Evolutionary conservation across 2,329 filamentous ascomycete species (phyloP).

Genomic region (Aurifilum marmelostoma): DNA sequence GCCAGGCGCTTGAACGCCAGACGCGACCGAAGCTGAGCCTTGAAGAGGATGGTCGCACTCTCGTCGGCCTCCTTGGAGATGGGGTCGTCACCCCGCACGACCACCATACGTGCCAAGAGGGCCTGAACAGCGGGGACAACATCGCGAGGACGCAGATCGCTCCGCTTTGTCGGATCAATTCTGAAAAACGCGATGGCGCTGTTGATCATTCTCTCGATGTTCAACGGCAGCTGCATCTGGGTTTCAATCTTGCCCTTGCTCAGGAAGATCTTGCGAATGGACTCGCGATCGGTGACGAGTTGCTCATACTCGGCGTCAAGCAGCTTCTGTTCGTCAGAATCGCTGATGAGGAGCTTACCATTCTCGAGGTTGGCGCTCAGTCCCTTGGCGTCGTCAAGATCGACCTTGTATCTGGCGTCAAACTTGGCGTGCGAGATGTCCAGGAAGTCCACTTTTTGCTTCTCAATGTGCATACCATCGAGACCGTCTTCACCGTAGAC

Average conservation of each 20-base stretch:
- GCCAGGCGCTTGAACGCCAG: conserved; percentile 93
- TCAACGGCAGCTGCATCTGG: conserved; percentile 88
- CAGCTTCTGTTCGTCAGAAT: conserved; percentile 82
- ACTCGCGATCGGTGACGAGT: conserved; percentile 72
- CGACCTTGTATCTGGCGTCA: conserved; percentile 79
- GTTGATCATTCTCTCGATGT: conserved; percentile 87
- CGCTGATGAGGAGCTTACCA: conserved; percentile 82
- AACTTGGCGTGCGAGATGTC: conserved; percentile 78
- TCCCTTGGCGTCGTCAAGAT: conserved; percentile 72
- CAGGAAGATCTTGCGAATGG: conserved; percentile 69
- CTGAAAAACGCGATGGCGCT: conserved; percentile 89
- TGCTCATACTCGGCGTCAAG: conserved; percentile 88
- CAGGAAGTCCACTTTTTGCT: conserved; percentile 86
- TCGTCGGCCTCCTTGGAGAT: conserved; percentile 85
- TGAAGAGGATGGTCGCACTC: conserved; percentile 89
- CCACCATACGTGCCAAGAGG: conserved; percentile 75
- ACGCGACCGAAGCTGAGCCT: conserved; percentile 84
- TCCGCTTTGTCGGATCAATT: conserved; percentile 81
- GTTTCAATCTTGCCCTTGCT: conserved; percentile 74
- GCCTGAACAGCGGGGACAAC: conserved; percentile 79
- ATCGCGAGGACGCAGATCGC: conserved; percentile 85
- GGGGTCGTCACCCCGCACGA: conserved; percentile 82
- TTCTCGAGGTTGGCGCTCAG: conserved; percentile 75
- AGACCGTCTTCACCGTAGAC: conserved; percentile 97
- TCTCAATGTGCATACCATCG: conserved; percentile 91